Evolutionary conservation across 2,329 filamentous ascomycete species (phyloP).

Genomic region (Tothia fuscella): DNA sequence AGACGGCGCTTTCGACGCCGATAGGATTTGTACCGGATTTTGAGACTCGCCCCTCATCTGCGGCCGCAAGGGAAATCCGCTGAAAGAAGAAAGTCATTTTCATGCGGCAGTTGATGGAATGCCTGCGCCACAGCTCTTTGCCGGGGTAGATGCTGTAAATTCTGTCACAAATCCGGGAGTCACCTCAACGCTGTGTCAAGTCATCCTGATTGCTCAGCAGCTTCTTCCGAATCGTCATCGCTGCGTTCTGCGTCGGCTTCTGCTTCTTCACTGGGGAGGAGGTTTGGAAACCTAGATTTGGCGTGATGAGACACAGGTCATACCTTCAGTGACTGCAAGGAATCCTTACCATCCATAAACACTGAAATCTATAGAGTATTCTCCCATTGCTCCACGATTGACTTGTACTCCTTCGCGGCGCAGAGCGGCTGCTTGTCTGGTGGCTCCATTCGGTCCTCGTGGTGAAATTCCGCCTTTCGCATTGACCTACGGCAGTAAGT

Average conservation of each 20-base stretch:
- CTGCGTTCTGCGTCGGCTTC: slow-evolving; percentile 19
- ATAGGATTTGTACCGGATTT: too few species aligned
- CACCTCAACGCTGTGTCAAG: too few species aligned
- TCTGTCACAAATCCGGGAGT: too few species aligned
- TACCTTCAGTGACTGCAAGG: slow-evolving; percentile 18
- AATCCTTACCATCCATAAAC: slow-evolving; percentile 39
- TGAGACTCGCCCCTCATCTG: too few species aligned
- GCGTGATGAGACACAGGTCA: slow-evolving; percentile 25
- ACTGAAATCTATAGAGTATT: slow-evolving; percentile 33
- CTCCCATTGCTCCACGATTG: slow-evolving; percentile 32
- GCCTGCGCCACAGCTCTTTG: too few species aligned
- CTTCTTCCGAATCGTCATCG: slow-evolving; percentile 16
- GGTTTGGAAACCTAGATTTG: slow-evolving; percentile 28
- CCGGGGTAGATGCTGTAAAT: too few species aligned
- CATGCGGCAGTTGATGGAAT: too few species aligned
- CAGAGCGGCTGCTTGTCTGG: slow-evolving; percentile 34
- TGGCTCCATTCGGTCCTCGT: slow-evolving; percentile 33
- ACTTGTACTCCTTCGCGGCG: slow-evolving; percentile 37
- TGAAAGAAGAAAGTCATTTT: too few species aligned
- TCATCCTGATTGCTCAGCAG: too few species aligned
- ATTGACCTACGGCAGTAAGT: slow-evolving; percentile 44
- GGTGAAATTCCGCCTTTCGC: slow-evolving; percentile 76
- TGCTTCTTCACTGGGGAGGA: slow-evolving; percentile 35
- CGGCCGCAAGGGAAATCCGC: too few species aligned
- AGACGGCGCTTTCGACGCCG: too few species aligned